Conservation (phyloP, 75 land plant species). For the Sequoia sempervirens region DNA sequence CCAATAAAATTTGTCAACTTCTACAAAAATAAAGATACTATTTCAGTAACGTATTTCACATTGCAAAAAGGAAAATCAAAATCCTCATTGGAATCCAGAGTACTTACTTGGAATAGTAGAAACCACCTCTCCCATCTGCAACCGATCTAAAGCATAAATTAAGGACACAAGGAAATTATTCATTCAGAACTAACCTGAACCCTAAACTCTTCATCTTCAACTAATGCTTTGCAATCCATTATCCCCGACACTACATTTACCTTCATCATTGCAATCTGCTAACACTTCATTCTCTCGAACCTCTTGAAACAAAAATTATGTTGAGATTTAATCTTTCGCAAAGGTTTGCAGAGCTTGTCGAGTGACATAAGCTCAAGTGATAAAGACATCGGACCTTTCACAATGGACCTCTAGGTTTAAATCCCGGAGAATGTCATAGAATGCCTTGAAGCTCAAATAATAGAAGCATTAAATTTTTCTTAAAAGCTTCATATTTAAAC, state of each 20-base stretch:
- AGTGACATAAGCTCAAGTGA: not conserved
- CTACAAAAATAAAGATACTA: not conserved
- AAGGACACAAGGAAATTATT: constrained; percentile 12
- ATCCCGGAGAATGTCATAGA: not conserved
- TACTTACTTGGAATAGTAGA: constrained; percentile 92
- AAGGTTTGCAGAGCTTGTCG: not conserved
- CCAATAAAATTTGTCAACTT: not conserved
- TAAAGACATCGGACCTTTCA: not conserved
- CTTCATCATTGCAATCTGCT: not conserved
- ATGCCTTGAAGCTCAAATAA: too few relatives aligned
- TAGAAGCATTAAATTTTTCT: too few relatives aligned
- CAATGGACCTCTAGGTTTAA: not conserved
- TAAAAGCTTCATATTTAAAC: too few relatives aligned
- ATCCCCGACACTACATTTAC: not conserved
- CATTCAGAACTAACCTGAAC: not conserved
- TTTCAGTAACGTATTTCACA: not conserved
- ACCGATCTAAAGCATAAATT: constrained; percentile 63
- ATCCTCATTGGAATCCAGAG: not conserved
- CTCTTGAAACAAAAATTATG: not conserved
- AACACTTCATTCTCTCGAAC: not conserved
- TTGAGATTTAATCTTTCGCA: not conserved
- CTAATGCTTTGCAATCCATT: not conserved
- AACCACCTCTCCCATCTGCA: constrained; percentile 96
- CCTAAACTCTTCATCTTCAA: not conserved
- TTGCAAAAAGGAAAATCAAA: not conserved